These are phyloP conservation scores for Elongisporangium undulatum DNA, from an alignment of 352 stramenopile genomes.

Conservation along the genomic window DNA sequence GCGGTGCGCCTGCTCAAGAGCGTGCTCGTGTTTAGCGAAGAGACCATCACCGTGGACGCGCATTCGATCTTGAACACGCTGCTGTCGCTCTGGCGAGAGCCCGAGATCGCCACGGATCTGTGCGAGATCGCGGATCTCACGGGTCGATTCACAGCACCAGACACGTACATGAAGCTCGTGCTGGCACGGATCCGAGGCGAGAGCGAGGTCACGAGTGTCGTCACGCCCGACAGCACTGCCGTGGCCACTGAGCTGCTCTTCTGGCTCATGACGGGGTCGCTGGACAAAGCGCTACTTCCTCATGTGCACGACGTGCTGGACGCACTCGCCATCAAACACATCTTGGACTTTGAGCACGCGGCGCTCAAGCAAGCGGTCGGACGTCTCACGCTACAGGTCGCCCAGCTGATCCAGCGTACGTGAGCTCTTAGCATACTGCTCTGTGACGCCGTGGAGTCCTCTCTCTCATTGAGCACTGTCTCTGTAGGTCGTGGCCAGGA, in stretches of 20 bases:
- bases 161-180: constrained; percentile 65
- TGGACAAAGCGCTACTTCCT: constrained; percentile 50
- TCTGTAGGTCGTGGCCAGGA: constrained; percentile 33
- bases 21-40: constrained; percentile 92
- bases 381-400: constrained; percentile 24
- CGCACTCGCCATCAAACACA: constrained; percentile 22
- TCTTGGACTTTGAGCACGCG: constrained; percentile 42
- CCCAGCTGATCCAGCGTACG: constrained; percentile 44
- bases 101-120: constrained; percentile 16
- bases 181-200: constrained; percentile 57
- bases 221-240: constrained; percentile 17
- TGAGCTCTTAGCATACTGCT: constrained; percentile 1
- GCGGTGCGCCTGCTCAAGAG: constrained; percentile 87
- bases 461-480: not conserved
- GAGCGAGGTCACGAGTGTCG: constrained; percentile 24
- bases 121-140: constrained; percentile 45
- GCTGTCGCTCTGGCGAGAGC: constrained; percentile 41
- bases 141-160: constrained; percentile 55
- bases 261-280: constrained; percentile 47
- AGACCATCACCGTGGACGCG: constrained; percentile 90
- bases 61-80: constrained; percentile 74
- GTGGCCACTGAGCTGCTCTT: constrained; percentile 44
- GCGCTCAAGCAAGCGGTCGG: constrained; percentile 26
- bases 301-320: constrained; percentile 58
- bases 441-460: not conserved